phyloP scores from a whole-genome alignment of 768 basidiomycete genomes.

The Mrakia hoshinonis region DNA sequence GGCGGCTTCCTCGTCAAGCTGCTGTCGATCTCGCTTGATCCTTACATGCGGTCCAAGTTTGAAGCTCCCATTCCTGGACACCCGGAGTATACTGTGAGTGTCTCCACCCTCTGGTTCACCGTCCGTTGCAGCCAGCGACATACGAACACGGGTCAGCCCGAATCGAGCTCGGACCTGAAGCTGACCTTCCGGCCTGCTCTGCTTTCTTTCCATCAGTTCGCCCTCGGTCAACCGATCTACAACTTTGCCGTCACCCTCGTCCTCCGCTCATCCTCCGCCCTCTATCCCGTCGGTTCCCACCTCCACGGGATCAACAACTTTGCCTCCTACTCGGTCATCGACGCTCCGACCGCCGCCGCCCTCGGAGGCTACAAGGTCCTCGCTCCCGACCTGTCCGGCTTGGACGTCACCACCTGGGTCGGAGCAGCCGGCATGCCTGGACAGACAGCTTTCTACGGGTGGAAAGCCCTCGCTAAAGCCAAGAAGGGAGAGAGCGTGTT shows the following conservation, averaged over 20 bases:
- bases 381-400: conserved; percentile 42
- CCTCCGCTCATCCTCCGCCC: conserved; percentile 44
- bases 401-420: conserved; percentile 42
- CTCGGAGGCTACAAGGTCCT: conserved; percentile 45
- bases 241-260: conserved; percentile 44
- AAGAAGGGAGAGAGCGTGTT: conserved; percentile 51
- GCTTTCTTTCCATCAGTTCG: background rate
- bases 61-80: conserved; percentile 40
- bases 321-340: conserved; percentile 18
- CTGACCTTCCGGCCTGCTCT: background rate
- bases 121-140: too few species aligned
- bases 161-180: too few species aligned
- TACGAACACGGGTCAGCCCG: too few species aligned
- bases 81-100: background rate
- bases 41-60: conserved; percentile 42
- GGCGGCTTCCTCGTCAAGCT: conserved; percentile 48
- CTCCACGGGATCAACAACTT: conserved; percentile 40
- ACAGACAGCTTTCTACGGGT: conserved; percentile 28
- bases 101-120: too few species aligned
- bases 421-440: conserved; percentile 48
- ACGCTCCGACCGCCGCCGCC: conserved; percentile 19
- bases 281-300: conserved; percentile 44
- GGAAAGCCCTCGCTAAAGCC: conserved; percentile 33
- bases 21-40: conserved; percentile 48
- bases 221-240: conserved; percentile 15